Conservation (phyloP, 139 green algal species). For the Chlorella sp. region DNA sequence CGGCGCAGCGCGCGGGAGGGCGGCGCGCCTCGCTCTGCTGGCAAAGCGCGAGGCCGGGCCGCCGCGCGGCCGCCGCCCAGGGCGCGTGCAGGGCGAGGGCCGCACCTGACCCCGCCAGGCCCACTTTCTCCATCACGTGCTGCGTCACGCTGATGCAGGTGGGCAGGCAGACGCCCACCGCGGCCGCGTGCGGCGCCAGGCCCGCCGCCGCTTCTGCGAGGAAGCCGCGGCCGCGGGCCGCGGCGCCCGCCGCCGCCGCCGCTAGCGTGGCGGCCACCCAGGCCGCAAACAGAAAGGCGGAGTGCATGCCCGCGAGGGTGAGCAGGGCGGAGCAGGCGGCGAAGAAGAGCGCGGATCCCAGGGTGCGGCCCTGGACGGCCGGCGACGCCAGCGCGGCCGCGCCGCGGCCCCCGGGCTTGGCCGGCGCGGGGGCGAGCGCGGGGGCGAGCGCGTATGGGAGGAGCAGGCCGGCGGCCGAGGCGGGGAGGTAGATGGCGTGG, state of each 20-base stretch:
- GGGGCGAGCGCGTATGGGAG: slow-evolving; percentile 41
- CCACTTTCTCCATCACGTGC: slow-evolving; percentile 52
- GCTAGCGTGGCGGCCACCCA: slow-evolving; percentile 29
- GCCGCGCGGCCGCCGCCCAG: too few relatives aligned
- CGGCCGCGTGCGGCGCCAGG: too few relatives aligned
- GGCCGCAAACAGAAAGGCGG: slow-evolving; percentile 26
- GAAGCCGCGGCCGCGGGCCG: neutral
- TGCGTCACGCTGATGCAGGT: slow-evolving; percentile 17
- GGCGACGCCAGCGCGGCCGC: too few relatives aligned
- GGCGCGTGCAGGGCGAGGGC: too few relatives aligned
- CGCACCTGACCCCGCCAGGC: slow-evolving; percentile 35
- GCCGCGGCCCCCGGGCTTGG: slow-evolving; percentile 2
- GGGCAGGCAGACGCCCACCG: slow-evolving; percentile 9
- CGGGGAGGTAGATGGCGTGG: slow-evolving; percentile 51
- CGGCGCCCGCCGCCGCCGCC: slow-evolving; percentile 4
- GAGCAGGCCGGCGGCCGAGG: slow-evolving; percentile 47
- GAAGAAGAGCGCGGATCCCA: slow-evolving; percentile 28
- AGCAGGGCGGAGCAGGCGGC: slow-evolving; percentile 25
- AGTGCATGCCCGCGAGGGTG: slow-evolving; percentile 22
- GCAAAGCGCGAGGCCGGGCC: too few relatives aligned
- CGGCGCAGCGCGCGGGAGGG: too few relatives aligned
- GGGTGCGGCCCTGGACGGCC: neutral
- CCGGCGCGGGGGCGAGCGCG: neutral
- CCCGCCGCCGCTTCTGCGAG: too few relatives aligned
- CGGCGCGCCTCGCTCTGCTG: too few relatives aligned